Percentiles rank a stretch among this genome's conserved stretches.
These are phyloP conservation scores for Priceomyces melissophilus DNA, from an alignment of 805 yeast species.

Conservation along the genomic window DNA sequence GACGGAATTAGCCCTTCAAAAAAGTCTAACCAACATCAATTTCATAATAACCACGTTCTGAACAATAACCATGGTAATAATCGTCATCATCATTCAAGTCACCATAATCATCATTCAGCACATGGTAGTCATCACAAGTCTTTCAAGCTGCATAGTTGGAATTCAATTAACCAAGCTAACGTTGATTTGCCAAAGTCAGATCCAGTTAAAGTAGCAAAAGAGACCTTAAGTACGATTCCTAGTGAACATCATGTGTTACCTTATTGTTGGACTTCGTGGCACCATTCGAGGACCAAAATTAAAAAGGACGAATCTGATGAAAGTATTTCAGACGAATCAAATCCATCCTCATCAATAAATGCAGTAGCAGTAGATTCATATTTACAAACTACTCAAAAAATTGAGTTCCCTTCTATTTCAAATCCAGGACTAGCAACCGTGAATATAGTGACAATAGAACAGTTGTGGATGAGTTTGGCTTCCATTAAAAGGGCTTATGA, in stretches of 20 bases:
- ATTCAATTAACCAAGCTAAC: constrained; percentile 9
- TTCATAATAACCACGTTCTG: constrained; percentile 1
- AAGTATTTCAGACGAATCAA: constrained; percentile 11
- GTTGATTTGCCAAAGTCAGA: constrained; percentile 32
- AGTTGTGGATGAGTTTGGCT: constrained; percentile 46
- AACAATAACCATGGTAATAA: constrained; percentile 3
- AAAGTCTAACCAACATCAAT: constrained; percentile 3
- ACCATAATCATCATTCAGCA: constrained; percentile 7
- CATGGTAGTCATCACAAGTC: constrained; percentile 7
- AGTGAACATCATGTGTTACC: constrained; percentile 38
- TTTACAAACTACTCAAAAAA: constrained; percentile 43
- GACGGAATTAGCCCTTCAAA: background rate
- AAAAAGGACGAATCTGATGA: constrained; percentile 17
- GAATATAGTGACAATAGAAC: constrained; percentile 47
- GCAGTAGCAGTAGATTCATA: constrained; percentile 40
- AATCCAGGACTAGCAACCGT: constrained; percentile 16
- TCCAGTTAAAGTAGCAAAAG: constrained; percentile 32
- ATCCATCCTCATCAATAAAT: constrained; percentile 7
- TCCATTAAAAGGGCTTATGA: constrained; percentile 37
- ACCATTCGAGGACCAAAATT: constrained; percentile 34
- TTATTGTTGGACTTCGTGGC: constrained; percentile 51
- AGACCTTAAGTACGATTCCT: constrained; percentile 24
- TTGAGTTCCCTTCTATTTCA: constrained; percentile 33
- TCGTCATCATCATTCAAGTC: constrained; percentile 5
- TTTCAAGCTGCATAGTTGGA: constrained; percentile 9